phyloP scores from a whole-genome alignment of 352 stramenopile species.

The Phytophthora podocarpi region DNA sequence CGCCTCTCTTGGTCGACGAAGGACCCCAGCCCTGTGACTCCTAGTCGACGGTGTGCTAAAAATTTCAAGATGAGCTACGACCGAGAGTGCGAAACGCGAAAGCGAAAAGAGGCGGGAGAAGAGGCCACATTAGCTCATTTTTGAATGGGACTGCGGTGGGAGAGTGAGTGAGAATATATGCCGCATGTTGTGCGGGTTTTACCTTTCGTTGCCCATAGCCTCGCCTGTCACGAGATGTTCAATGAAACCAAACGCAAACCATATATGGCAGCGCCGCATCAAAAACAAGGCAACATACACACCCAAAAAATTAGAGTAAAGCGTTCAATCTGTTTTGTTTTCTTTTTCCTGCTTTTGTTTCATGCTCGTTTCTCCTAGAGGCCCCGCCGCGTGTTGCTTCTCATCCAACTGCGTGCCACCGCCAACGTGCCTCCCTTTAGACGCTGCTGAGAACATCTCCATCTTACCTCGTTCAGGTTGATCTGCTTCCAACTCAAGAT shows the following conservation, averaged over 20 bases:
- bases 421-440: constrained; percentile 19
- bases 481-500: constrained; percentile 27
- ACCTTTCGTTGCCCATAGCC: too few species aligned
- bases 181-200: constrained; percentile 14
- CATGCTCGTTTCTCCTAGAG: constrained; percentile 33
- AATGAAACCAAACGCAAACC: neutral
- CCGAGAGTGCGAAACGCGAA: constrained; percentile 6
- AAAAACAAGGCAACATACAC: neutral
- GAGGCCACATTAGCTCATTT: constrained; percentile 27
- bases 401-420: constrained; percentile 25
- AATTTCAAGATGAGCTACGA: constrained; percentile 16
- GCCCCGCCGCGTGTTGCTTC: constrained; percentile 11
- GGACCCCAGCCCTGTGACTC: neutral
- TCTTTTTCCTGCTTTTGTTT: constrained; percentile 26
- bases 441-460: constrained; percentile 29
- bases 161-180: constrained; percentile 30
- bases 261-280: neutral
- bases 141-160: constrained; percentile 22
- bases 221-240: neutral
- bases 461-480: constrained; percentile 28
- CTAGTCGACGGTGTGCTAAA: constrained; percentile 5
- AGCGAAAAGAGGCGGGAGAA: constrained; percentile 13
- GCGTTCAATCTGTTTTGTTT: constrained; percentile 30
- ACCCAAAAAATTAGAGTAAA: constrained; percentile 14
- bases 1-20: constrained; percentile 9